Percentiles rank a stretch among this genome's conserved stretches.
Evolutionary conservation across 1,284 basidiomycete genomes (phyloP).

Genomic region (Rhodofomes roseus): DNA sequence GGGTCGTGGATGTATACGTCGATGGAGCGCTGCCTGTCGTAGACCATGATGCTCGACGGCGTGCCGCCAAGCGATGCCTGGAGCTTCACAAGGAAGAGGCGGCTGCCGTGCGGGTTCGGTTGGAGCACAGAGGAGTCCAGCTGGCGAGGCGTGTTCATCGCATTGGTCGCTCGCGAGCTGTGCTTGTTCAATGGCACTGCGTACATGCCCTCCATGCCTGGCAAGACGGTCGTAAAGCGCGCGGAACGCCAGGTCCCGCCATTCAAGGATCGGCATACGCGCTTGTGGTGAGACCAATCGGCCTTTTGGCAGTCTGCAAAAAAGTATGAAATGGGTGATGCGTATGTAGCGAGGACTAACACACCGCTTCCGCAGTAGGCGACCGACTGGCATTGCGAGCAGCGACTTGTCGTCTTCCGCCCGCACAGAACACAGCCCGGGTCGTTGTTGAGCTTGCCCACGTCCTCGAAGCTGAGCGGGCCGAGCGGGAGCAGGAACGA

Average conservation of each 20-base stretch:
- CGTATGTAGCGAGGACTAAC: slow-evolving; percentile 22
- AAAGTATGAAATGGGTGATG: neutral
- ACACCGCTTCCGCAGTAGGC: slow-evolving; percentile 35
- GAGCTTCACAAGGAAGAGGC: slow-evolving; percentile 37
- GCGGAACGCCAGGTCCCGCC: slow-evolving; percentile 37
- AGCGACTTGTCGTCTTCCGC: slow-evolving; percentile 27
- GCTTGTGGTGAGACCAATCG: slow-evolving; percentile 40
- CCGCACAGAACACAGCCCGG: slow-evolving; percentile 39
- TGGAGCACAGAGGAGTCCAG: neutral
- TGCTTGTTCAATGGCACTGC: slow-evolving; percentile 11
- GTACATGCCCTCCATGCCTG: slow-evolving; percentile 14
- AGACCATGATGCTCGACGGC: slow-evolving; percentile 30
- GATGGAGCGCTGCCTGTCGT: slow-evolving; percentile 38
- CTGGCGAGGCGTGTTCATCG: neutral
- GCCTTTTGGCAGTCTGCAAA: slow-evolving; percentile 34
- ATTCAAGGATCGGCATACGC: slow-evolving; percentile 34
- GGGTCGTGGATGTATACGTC: slow-evolving; percentile 26
- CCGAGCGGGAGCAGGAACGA: slow-evolving; percentile 39
- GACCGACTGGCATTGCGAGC: slow-evolving; percentile 34
- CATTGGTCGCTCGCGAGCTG: neutral
- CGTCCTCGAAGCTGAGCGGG: slow-evolving; percentile 33
- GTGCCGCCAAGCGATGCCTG: slow-evolving; percentile 3
- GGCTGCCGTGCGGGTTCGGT: slow-evolving; percentile 33
- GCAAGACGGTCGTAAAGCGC: slow-evolving; percentile 17
- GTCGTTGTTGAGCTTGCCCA: slow-evolving; percentile 33